These are phyloP conservation scores for Eruca vesicaria DNA, from an alignment of 441 rosid species.

Conservation along the genomic window DNA sequence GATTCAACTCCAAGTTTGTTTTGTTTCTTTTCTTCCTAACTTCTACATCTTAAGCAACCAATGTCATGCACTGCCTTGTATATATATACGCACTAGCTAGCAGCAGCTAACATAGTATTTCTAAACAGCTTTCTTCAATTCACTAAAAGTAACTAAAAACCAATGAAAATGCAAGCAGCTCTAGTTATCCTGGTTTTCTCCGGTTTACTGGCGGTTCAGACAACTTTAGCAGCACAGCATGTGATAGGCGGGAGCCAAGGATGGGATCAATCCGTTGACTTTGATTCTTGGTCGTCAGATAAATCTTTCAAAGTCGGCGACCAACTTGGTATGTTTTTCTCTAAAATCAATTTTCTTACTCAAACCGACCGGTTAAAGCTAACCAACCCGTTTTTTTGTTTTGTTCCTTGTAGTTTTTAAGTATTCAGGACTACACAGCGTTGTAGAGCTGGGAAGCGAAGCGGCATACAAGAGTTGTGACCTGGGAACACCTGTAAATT, in stretches of 20 bases:
- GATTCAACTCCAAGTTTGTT: conserved; percentile 69
- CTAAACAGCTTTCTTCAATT: not conserved
- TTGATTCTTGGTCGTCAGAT: conserved; percentile 66
- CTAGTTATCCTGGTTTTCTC: conserved; percentile 38
- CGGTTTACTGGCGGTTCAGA: conserved; percentile 32
- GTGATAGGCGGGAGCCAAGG: conserved; percentile 86
- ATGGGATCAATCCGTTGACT: conserved; percentile 79
- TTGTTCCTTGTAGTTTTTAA: conserved; percentile 58
- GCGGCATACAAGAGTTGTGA: conserved; percentile 78
- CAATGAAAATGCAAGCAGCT: conserved; percentile 31
- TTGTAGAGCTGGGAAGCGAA: conserved; percentile 70
- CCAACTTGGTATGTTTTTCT: conserved; percentile 53
- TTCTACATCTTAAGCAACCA: conserved; percentile 11
- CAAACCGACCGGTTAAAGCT: conserved; percentile 5
- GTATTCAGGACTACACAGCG: conserved; percentile 86
- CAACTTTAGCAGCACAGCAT: conserved; percentile 56
- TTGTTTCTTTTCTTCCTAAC: conserved; percentile 15
- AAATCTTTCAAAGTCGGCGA: conserved; percentile 82
- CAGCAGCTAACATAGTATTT: conserved; percentile 2
- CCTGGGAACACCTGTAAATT: conserved; percentile 58
- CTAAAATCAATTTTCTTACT: not conserved
- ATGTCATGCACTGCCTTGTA: conserved; percentile 13
- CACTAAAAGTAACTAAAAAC: not conserved
- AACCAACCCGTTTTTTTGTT: not conserved
- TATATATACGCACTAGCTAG: conserved; percentile 15